Evolutionary conservation across 2,329 filamentous ascomycete genomes (phyloP).

Genomic region (Monilinia vaccinii-corymbosi): DNA sequence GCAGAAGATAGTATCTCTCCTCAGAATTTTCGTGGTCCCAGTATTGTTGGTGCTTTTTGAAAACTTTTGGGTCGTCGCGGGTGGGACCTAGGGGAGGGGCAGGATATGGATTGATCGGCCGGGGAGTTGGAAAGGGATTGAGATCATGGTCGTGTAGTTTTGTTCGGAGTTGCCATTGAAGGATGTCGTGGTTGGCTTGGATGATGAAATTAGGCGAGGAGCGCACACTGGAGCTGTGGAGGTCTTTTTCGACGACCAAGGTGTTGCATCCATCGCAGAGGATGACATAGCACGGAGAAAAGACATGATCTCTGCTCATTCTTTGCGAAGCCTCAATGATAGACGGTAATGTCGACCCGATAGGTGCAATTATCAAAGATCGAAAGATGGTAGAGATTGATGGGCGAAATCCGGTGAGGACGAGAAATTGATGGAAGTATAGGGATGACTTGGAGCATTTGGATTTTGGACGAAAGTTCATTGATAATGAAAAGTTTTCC

Average conservation of each 20-base stretch:
- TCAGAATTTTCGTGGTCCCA: constrained; percentile 29
- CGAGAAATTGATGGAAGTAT: constrained; percentile 41
- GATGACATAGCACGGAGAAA: constrained; percentile 48
- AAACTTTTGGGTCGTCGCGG: constrained; percentile 15
- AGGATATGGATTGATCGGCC: background rate
- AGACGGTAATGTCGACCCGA: constrained; percentile 9
- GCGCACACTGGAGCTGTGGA: constrained; percentile 35
- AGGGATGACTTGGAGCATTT: constrained; percentile 33
- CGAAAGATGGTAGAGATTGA: constrained; percentile 45
- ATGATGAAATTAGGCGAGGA: constrained; percentile 42
- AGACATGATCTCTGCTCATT: constrained; percentile 33
- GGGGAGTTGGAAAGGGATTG: constrained; percentile 1
- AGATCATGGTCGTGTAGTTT: constrained; percentile 7
- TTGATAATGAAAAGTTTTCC: constrained; percentile 36
- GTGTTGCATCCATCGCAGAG: constrained; percentile 42
- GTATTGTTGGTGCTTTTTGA: constrained; percentile 29
- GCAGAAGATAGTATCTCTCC: constrained; percentile 31
- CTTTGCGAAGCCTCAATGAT: constrained; percentile 14
- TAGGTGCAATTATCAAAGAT: constrained; percentile 19
- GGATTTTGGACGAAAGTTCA: constrained; percentile 43
- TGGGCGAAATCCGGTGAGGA: constrained; percentile 43
- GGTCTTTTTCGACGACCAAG: constrained; percentile 48
- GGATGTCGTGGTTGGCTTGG: constrained; percentile 45
- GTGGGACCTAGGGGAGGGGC: background rate
- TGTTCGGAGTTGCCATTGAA: background rate